Conservation (phyloP, 2,329 filamentous ascomycete genomes). For the Stemphylium vesicarium region DNA sequence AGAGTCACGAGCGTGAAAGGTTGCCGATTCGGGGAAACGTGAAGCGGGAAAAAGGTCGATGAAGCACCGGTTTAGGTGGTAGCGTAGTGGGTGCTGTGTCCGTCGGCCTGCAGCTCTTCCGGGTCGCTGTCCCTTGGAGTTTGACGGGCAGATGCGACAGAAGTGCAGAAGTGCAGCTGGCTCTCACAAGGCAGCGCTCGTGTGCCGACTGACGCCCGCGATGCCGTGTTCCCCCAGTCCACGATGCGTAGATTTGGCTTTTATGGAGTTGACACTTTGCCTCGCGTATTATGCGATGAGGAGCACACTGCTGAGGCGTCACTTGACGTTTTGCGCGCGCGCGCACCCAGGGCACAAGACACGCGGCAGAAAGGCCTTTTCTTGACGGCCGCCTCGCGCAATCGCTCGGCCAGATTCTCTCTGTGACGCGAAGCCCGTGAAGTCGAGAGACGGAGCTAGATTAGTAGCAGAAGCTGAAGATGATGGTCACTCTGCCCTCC, state of each 20-base stretch:
- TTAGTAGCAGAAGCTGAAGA: slow-evolving; percentile 43
- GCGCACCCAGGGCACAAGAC: slow-evolving; percentile 44
- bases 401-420: slow-evolving; percentile 26
- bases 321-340: slow-evolving; percentile 40
- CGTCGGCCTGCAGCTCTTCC: slow-evolving; percentile 14
- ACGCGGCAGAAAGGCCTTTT: slow-evolving; percentile 27
- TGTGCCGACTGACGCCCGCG: slow-evolving; percentile 29
- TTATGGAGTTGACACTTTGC: slow-evolving; percentile 39
- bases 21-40: slow-evolving; percentile 32
- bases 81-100: slow-evolving; percentile 29
- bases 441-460: slow-evolving; percentile 33
- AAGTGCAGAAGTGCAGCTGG: slow-evolving; percentile 1
- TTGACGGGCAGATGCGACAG: slow-evolving; percentile 20
- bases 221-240: slow-evolving; percentile 38
- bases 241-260: slow-evolving; percentile 39
- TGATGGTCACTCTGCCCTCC: slow-evolving; percentile 43
- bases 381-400: slow-evolving; percentile 35
- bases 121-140: slow-evolving; percentile 20
- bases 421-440: slow-evolving; percentile 30
- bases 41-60: slow-evolving; percentile 36
- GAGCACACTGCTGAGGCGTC: slow-evolving; percentile 44
- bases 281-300: slow-evolving; percentile 43
- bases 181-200: slow-evolving; percentile 30
- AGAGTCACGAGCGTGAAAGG: slow-evolving; percentile 36
- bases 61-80: slow-evolving; percentile 41